A percentile compares a stretch with the other conserved stretches of the same genome.
phyloP scores from a whole-genome alignment of 2,329 filamentous ascomycete species.

The Colletotrichum sp. region DNA sequence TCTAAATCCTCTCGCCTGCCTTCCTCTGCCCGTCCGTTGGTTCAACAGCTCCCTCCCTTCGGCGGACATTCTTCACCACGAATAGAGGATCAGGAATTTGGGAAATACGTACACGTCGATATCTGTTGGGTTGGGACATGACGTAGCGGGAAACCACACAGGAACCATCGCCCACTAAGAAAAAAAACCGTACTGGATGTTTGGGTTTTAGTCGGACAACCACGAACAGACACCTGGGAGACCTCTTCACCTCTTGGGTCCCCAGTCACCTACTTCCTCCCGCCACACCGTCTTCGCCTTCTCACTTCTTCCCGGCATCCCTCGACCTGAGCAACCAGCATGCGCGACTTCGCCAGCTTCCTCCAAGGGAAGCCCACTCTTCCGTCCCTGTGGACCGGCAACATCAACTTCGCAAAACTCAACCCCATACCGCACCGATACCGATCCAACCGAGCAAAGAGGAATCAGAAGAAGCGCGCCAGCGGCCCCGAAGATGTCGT shows the following conservation, averaged over 20 bases:
- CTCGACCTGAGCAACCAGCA: constrained; percentile 17
- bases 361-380: constrained; percentile 43
- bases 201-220: constrained; percentile 6
- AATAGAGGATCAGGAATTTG: neutral
- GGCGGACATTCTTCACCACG: neutral
- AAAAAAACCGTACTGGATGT: neutral
- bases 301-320: neutral
- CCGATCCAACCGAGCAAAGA: constrained; percentile 40
- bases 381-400: constrained; percentile 43
- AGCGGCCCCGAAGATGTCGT: constrained; percentile 66
- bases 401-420: constrained; percentile 45
- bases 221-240: neutral
- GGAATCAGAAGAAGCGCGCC: constrained; percentile 43
- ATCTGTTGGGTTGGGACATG: neutral
- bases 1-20: neutral
- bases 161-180: neutral
- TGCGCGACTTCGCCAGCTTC: constrained; percentile 43
- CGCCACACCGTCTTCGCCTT: neutral
- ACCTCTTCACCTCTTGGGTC: neutral
- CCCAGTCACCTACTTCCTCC: neutral
- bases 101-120: neutral
- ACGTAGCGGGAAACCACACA: constrained; percentile 1
- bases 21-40: neutral
- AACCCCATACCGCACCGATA: constrained; percentile 47
- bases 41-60: neutral